Evolutionary conservation across 2,329 filamentous ascomycete genomes (phyloP).

Genomic region (Phialemonium atrogriseum): DNA sequence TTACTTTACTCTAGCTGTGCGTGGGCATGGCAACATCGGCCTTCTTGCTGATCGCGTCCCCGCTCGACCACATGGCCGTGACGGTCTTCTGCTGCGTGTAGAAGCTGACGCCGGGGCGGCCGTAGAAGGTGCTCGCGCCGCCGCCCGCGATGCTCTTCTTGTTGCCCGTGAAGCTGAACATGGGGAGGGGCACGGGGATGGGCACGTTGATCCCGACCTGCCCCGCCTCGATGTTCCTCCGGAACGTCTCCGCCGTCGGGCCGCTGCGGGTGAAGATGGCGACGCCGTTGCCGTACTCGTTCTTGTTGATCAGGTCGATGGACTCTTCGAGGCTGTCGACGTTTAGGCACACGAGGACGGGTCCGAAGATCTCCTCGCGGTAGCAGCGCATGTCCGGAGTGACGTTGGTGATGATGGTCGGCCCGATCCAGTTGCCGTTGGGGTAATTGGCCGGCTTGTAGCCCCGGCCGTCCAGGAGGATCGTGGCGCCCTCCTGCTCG

Average conservation of each 20-base stretch:
- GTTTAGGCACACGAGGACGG: constrained; percentile 74
- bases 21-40: constrained; percentile 83
- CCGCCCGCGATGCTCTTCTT: constrained; percentile 91
- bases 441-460: constrained; percentile 71
- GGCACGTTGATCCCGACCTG: constrained; percentile 83
- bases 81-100: constrained; percentile 98
- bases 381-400: constrained; percentile 78
- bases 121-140: constrained; percentile 91
- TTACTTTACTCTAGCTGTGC: constrained; percentile 29
- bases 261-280: constrained; percentile 79
- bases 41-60: constrained; percentile 79
- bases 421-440: constrained; percentile 77
- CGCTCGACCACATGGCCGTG: constrained; percentile 78
- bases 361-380: constrained; percentile 77
- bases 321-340: constrained; percentile 72
- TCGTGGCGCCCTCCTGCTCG: constrained; percentile 71
- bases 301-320: constrained; percentile 72
- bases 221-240: constrained; percentile 72
- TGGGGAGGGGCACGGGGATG: constrained; percentile 63
- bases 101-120: constrained; percentile 83
- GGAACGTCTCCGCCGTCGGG: constrained; percentile 68
- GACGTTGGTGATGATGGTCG: constrained; percentile 76
- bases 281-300: constrained; percentile 81
- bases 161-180: constrained; percentile 67
- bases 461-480: constrained; percentile 73